phyloP scores from a whole-genome alignment of 148 eudicot species.

The Cornus kousa region DNA sequence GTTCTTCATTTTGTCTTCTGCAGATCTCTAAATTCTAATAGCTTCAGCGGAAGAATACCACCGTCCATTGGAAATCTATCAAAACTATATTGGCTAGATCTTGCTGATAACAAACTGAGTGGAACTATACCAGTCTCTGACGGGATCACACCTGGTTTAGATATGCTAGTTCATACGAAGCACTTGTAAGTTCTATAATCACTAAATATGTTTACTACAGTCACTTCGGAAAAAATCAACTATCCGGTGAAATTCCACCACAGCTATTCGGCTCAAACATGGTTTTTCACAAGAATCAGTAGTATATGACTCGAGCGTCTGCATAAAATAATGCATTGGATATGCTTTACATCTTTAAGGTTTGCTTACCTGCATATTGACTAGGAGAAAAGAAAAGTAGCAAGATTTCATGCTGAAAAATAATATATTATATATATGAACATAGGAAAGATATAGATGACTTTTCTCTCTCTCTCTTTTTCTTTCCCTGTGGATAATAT shows the following conservation, averaged over 20 bases:
- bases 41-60: conserved; percentile 61
- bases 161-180: conserved; percentile 45
- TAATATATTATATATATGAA: no score
- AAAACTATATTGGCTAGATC: conserved; percentile 60
- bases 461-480: background rate
- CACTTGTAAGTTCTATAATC: conserved; percentile 50
- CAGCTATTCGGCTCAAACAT: conserved; percentile 49
- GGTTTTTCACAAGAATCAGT: conserved; percentile 23
- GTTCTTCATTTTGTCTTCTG: background rate
- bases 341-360: background rate
- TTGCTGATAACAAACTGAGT: conserved; percentile 52
- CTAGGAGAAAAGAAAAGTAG: background rate
- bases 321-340: background rate
- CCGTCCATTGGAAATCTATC: conserved; percentile 37
- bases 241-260: conserved; percentile 57
- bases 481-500: background rate
- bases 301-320: background rate
- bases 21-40: conserved; percentile 65
- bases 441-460: background rate
- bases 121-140: conserved; percentile 64
- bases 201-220: conserved; percentile 15
- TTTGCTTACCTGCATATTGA: background rate
- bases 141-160: conserved; percentile 61
- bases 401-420: background rate
- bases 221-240: conserved; percentile 63